Evolutionary conservation across 306 rosid genomes (phyloP).

Genomic region (Argentina anserina): DNA sequence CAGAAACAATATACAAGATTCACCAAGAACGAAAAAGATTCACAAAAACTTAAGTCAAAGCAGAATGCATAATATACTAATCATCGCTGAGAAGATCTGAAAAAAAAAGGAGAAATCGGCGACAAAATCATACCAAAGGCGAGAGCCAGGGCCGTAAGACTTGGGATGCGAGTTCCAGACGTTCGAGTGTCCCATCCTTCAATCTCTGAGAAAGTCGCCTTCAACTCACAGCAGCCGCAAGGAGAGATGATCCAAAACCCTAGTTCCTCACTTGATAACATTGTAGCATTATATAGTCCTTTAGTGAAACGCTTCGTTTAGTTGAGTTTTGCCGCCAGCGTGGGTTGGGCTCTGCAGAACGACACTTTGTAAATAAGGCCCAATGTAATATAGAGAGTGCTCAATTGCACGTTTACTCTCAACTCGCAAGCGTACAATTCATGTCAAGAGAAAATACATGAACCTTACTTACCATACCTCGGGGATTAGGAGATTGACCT

Average conservation of each 20-base stretch:
- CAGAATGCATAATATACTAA: not conserved
- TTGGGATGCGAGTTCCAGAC: constrained; percentile 56
- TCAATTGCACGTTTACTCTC: no score
- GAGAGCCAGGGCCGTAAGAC: constrained; percentile 56
- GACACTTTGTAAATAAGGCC: not conserved
- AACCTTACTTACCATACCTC: no score
- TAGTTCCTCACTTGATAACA: not conserved
- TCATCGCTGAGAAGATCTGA: not conserved
- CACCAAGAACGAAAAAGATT: not conserved
- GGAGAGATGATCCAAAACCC: constrained; percentile 8
- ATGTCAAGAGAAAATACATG: no score
- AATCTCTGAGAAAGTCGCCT: not conserved
- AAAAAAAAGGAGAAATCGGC: not conserved
- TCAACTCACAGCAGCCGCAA: not conserved
- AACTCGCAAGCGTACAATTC: no score
- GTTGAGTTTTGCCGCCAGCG: not conserved
- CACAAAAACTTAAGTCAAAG: not conserved
- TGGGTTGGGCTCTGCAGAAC: not conserved
- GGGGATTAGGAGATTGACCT: no score
- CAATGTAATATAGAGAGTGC: no score
- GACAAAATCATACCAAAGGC: constrained; percentile 29
- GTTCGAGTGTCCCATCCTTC: constrained; percentile 47
- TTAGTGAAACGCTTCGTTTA: not conserved
- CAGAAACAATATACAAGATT: not conserved
- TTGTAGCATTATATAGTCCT: not conserved